Evolutionary conservation across 768 basidiomycete genomes (phyloP), one percentile per base, ranked within the genome.

Genomic region (Amanita jacksonii): DNA sequence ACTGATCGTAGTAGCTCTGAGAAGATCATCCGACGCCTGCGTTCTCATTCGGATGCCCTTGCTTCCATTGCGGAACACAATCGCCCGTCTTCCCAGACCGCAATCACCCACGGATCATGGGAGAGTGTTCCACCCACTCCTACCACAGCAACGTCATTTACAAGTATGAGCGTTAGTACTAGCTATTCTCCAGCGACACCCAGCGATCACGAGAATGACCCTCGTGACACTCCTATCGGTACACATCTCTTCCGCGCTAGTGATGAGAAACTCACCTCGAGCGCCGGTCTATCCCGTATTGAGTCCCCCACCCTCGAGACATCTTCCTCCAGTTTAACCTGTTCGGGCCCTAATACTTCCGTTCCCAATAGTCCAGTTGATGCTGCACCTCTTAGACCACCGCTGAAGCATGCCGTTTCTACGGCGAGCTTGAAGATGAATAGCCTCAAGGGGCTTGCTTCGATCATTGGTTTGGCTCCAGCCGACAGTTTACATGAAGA

Each of bases 101-200:
- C 23, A 15, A n/a, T 38, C 25, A 19, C 44, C 8, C 20, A 38
- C 22, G 44, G 36, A 2, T 38, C 36, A n/a, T 45, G 44, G 44
- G 44, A 45, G 31, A 45, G 44, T 16, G 44, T 23, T n/a, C 37
- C 44, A 12, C 19, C 44, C 8, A 45, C 44, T 12, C 44, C 44
- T 9, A 38, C 41, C 19, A 33, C 41, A 4, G 32, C 32, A 6
- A 4, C 24, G 3, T 43, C 43, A 18, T 25, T 28, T 13, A 38
- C 44, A n/a, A 42, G 30, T 5, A 42, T 42, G 20, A 45, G 28
- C 23, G 25, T 20, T 13, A 45, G 44, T 24, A 35, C 43, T 15
- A 10, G 43, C 22, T 43, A 27, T 36, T 43, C 43, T 12, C 36
- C 37, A n/a, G 37, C 20, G 27, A 38, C 44, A 8, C 44, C 44